Evolutionary conservation across 495 filamentous ascomycete genomes (phyloP).

Genomic region (Penicillium bovifimosum): DNA sequence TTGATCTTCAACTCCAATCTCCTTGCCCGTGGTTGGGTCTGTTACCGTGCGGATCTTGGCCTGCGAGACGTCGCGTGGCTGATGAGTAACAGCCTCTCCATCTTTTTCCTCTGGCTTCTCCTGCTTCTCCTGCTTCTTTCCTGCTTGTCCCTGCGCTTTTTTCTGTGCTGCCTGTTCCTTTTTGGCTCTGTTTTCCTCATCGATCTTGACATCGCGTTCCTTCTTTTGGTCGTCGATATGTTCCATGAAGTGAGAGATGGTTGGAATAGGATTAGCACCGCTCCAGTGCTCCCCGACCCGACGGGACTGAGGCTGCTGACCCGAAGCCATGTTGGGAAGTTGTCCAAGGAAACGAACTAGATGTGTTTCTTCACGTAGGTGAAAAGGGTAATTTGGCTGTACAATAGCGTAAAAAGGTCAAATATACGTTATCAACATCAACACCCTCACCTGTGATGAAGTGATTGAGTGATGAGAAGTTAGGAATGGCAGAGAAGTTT

Average conservation of each 20-base stretch:
- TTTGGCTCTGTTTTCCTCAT: conserved; percentile 42
- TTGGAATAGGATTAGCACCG: conserved; percentile 69
- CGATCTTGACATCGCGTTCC: conserved; percentile 62
- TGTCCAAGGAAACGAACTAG: background rate
- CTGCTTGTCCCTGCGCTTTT: conserved; percentile 33
- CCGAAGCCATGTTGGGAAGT: conserved; percentile 19
- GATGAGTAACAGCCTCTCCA: conserved; percentile 35
- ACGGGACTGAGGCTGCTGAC: conserved; percentile 16
- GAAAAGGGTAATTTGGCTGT: background rate
- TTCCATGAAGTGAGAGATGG: conserved; percentile 76
- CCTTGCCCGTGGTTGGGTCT: conserved; percentile 78
- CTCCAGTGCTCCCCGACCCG: conserved; percentile 42
- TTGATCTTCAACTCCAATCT: conserved; percentile 85
- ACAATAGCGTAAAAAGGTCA: background rate
- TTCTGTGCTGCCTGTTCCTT: conserved; percentile 23
- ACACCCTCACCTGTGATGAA: background rate
- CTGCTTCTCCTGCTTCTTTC: conserved; percentile 30
- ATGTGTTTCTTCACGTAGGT: background rate
- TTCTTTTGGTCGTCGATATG: conserved; percentile 73
- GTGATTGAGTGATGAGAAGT: background rate
- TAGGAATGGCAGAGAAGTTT: background rate
- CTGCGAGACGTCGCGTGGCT: conserved; percentile 40
- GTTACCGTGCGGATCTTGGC: conserved; percentile 63
- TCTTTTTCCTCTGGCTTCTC: conserved; percentile 38
- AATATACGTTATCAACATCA: background rate